These are phyloP conservation scores for Pyricularia grisea DNA, from an alignment of 2,329 filamentous ascomycete species.

Conservation along the genomic window DNA sequence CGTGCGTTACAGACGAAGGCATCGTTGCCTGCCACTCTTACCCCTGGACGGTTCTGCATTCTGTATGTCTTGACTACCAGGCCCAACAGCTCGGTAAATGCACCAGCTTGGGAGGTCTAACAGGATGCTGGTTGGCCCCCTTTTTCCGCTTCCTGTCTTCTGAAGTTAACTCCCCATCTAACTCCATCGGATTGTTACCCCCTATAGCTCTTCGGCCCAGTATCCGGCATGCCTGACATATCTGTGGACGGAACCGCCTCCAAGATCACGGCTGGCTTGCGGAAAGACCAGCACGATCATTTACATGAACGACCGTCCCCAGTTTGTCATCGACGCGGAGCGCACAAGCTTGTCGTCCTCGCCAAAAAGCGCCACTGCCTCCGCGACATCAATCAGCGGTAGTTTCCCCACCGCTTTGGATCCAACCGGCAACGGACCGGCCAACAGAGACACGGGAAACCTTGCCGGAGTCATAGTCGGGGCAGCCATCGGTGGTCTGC, in stretches of 20 bases:
- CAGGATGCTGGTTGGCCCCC: constrained; percentile 26
- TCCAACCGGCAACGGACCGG: neutral
- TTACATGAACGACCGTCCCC: constrained; percentile 24
- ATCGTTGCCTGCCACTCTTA: constrained; percentile 25
- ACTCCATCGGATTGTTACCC: neutral
- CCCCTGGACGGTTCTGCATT: constrained; percentile 20
- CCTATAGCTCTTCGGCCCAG: neutral
- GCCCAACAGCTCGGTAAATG: constrained; percentile 21
- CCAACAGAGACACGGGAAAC: neutral
- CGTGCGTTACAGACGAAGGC: constrained; percentile 22
- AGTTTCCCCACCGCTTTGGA: neutral
- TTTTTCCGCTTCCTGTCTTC: no score
- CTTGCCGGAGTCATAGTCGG: neutral
- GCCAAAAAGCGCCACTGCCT: neutral
- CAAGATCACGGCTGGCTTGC: constrained; percentile 26
- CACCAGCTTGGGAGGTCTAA: constrained; percentile 14
- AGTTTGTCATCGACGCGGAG: constrained; percentile 20
- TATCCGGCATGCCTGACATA: constrained; percentile 23
- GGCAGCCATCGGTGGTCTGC: neutral
- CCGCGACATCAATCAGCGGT: neutral
- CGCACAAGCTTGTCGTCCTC: neutral
- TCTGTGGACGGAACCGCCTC: constrained; percentile 23
- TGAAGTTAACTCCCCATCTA: neutral
- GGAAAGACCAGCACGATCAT: constrained; percentile 16
- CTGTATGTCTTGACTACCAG: constrained; percentile 23